Base-by-base conservation (phyloP, 768 basidiomycete species). In the Kondoa subrosea region DNA sequence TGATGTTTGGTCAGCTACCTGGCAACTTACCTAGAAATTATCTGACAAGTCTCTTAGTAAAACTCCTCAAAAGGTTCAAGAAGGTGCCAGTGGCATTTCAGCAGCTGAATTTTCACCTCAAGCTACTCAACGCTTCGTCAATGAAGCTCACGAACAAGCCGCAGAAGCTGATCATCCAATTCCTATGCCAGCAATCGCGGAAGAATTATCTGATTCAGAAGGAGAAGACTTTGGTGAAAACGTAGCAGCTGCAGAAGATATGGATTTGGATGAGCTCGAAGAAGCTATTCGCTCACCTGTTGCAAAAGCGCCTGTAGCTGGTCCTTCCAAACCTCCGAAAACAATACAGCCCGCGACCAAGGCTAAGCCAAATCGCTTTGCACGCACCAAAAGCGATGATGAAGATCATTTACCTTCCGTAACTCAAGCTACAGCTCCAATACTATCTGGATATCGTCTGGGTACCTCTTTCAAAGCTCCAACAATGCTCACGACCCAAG, bases 1-100 rank as follows among this genome's bases (percentile, higher is more conserved):
- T 34, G 68, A 69, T 29, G 57, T 69, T 1, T 69, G 68, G 65
- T 57, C 59, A 27, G n/a, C 21, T 8, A n/a, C n/a, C n/a, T n/a
- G 32, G 40, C 32, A 62, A 29, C 60, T n/a, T 15, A 29, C 27
- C n/a, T n/a, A n/a, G n/a, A n/a, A n/a, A n/a, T n/a, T n/a, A n/a
- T n/a, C n/a, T n/a, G n/a, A n/a, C n/a, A n/a, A n/a, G n/a, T n/a
- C n/a, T n/a, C 61, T 16, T 27, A 16, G 15, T 12, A 63, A 63
- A 32, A 33, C 30, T 16, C 16, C 26, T 32, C 61, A 63, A 33
- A 27, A 32, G 17, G 29, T 30, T 3, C 3, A 8, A 32, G 61
- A 63, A 30, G 33, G 40, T 21, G 40, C 40, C 21, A 50, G 40
- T 21, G 40, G 40, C 21, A 50, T 50, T 21, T 50, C 61, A 32